Evolutionary conservation across 1,284 basidiomycete species (phyloP).

Genomic region (Ustilago trichophora): DNA sequence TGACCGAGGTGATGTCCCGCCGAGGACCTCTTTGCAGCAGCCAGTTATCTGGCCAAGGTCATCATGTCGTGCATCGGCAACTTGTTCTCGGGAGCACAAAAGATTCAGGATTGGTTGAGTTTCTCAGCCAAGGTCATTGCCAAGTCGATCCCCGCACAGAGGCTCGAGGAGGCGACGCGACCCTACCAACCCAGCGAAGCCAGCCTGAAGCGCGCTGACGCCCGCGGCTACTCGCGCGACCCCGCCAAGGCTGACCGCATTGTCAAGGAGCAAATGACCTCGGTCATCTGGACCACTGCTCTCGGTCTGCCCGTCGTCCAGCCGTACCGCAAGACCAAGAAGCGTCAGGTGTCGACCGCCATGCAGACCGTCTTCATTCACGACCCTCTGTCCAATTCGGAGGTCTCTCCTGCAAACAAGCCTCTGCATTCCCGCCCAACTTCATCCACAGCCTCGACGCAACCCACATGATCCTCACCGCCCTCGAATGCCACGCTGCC

Average conservation of each 20-base stretch:
- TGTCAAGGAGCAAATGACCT: slow-evolving; percentile 86
- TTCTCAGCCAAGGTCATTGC: slow-evolving; percentile 83
- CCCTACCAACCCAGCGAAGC: slow-evolving; percentile 21
- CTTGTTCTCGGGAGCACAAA: slow-evolving; percentile 88
- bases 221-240: slow-evolving; percentile 34
- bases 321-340: slow-evolving; percentile 86
- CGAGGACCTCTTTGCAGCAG: slow-evolving; percentile 79
- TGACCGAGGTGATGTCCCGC: slow-evolving; percentile 79
- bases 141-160: slow-evolving; percentile 82
- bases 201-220: slow-evolving; percentile 21
- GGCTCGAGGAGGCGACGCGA: slow-evolving; percentile 72
- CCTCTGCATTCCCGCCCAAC: slow-evolving; percentile 97
- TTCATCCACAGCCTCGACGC: slow-evolving; percentile 98
- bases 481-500: slow-evolving; percentile 75
- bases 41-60: slow-evolving; percentile 75
- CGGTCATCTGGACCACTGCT: slow-evolving; percentile 95
- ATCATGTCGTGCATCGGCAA: slow-evolving; percentile 77
- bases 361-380: slow-evolving; percentile 92
- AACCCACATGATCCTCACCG: slow-evolving; percentile 98
- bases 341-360: slow-evolving; percentile 78
- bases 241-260: slow-evolving; percentile 43
- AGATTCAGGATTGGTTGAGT: slow-evolving; percentile 92
- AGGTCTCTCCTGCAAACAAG: slow-evolving; percentile 90
- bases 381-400: slow-evolving; percentile 81
- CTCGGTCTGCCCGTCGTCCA: slow-evolving; percentile 94